phyloP scores from a whole-genome alignment of 352 stramenopile species.

The Pythium insidiosum region DNA sequence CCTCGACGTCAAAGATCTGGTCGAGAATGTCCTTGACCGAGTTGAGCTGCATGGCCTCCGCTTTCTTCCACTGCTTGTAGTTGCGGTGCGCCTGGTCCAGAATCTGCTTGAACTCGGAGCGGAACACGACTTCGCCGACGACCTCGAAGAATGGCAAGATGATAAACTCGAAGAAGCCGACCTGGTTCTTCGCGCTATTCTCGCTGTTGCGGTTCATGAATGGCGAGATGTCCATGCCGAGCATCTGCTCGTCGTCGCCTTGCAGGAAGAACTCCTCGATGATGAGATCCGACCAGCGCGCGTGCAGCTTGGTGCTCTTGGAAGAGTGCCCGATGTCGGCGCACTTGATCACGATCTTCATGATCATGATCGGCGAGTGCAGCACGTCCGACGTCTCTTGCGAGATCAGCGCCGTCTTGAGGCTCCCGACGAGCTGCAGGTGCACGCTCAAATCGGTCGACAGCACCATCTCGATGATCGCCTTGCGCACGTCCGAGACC shows the following conservation, averaged over 20 bases:
- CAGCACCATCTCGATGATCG: constrained; percentile 83
- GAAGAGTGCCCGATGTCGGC: constrained; percentile 91
- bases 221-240: constrained; percentile 84
- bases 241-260: constrained; percentile 88
- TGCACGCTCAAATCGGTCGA: constrained; percentile 80
- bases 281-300: constrained; percentile 88
- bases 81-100: constrained; percentile 75
- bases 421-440: constrained; percentile 63
- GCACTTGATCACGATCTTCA: constrained; percentile 86
- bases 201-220: constrained; percentile 90
- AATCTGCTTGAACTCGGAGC: constrained; percentile 69
- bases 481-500: constrained; percentile 65
- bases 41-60: constrained; percentile 74
- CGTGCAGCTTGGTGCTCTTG: constrained; percentile 74
- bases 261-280: constrained; percentile 94
- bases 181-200: constrained; percentile 81
- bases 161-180: constrained; percentile 85
- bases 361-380: constrained; percentile 75
- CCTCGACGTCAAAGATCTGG: constrained; percentile 54
- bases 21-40: constrained; percentile 81
- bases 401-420: constrained; percentile 77
- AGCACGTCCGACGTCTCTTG: constrained; percentile 65
- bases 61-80: constrained; percentile 80
- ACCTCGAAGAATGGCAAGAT: constrained; percentile 77
- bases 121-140: constrained; percentile 68